Evolutionary conservation across 2,329 filamentous ascomycete genomes (phyloP), one percentile per base, ranked within the genome.

Genomic region (Karstenula rhodostoma): DNA sequence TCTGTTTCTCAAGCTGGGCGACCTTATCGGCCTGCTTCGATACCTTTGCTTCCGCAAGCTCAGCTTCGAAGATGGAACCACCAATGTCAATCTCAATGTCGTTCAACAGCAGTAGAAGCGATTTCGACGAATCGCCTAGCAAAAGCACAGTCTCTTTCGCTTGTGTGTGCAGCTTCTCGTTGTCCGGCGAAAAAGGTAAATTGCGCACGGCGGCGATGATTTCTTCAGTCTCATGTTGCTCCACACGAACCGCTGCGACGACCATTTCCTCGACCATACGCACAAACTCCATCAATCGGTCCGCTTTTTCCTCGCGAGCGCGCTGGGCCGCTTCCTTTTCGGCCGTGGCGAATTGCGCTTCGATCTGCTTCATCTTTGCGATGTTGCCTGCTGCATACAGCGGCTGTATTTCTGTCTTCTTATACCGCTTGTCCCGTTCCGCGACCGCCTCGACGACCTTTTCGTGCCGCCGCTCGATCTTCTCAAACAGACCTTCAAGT

Each of bases 391-490:
- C 78, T 54, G 83, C 81, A 25, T 85, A 83, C 33, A 82, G 79
- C 23, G 81, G 84, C 59, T 81, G 80, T 52, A 83, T 77, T 63
- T 86, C 83, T 0, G 84, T 83, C 65, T 81, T 83, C 73, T 86
- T 86, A 54, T 85, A 82, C 17, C 84, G 78, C 48, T 80, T 80
- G 67, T 87, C 85, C 43, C 84, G 81, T 63, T 86, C 84, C 19
- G 85, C 71, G 6, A 84, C 79, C 37, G 83, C 80, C 32, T 82
- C 78, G 2, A 82, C 79, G 13, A 84, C 78, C 59, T 82, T 82
- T 17, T 81, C 81, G 63, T 86, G 81, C 1, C 82, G 79, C 25
- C 77, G 69, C 66, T 86, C 83, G 15, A 86, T 78, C 59, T 80
- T 80, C 15, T 73, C 72, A 64, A 85, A 81, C 6, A 86, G 70